These are phyloP conservation scores for Thozetella sp. DNA, from an alignment of 495 filamentous ascomycete genomes.

Conservation along the genomic window DNA sequence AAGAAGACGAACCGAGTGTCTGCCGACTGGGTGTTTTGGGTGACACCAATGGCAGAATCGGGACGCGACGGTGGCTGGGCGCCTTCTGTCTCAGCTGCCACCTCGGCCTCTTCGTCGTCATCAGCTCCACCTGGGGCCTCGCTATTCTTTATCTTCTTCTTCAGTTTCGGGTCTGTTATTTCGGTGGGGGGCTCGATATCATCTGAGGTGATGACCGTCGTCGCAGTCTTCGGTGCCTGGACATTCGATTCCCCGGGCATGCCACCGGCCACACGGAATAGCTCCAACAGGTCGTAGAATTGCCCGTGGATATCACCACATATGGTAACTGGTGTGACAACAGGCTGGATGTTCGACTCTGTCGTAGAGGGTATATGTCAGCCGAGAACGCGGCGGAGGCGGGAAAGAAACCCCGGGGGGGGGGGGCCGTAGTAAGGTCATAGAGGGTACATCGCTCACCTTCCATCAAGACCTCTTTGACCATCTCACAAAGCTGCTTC, in stretches of 20 bases:
- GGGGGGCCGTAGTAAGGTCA: background rate
- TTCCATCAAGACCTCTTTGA: slow-evolving; percentile 98
- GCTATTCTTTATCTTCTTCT: slow-evolving; percentile 71
- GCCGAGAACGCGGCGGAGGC: background rate
- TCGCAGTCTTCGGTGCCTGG: slow-evolving; percentile 62
- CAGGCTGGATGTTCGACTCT: slow-evolving; percentile 99
- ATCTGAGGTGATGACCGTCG: slow-evolving; percentile 73
- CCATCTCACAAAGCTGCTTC: slow-evolving; percentile 98
- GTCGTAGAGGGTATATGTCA: slow-evolving; percentile 1
- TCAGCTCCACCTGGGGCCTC: slow-evolving; percentile 29
- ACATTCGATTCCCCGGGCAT: slow-evolving; percentile 81
- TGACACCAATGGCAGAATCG: slow-evolving; percentile 39
- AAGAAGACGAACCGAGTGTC: slow-evolving; percentile 92
- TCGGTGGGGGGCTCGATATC: slow-evolving; percentile 86
- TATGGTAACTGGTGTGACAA: slow-evolving; percentile 93
- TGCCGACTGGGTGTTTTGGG: slow-evolving; percentile 56
- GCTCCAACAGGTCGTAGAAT: slow-evolving; percentile 96
- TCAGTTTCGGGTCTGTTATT: slow-evolving; percentile 81
- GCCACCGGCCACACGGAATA: slow-evolving; percentile 94
- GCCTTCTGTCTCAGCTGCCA: slow-evolving; percentile 54
- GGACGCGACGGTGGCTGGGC: slow-evolving; percentile 40
- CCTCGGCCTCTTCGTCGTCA: slow-evolving; percentile 37
- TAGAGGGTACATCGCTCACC: slow-evolving; percentile 47
- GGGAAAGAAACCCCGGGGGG: background rate
- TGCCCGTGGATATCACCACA: slow-evolving; percentile 99